Base-by-base conservation (phyloP, 805 yeast genomes). In the Wickerhamiella musiphila region DNA sequence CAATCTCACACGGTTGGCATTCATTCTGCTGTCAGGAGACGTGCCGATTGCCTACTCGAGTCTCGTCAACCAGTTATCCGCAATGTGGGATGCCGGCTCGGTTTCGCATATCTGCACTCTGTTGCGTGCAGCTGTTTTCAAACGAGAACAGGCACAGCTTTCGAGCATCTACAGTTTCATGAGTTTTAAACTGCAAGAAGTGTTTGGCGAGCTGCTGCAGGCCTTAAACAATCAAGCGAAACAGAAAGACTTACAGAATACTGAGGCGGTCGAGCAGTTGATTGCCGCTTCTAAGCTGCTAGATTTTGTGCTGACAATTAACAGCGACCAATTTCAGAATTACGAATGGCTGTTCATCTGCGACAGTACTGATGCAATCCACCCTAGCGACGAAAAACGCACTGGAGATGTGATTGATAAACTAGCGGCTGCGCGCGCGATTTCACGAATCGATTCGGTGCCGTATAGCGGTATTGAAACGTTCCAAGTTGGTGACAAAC, bases 281-380 rank as follows among this genome's bases (percentile, higher is more conserved):
- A 22, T 46, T 10, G 49, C 44, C 35, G 78, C 76, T 0, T 74
- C 82, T 45, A 86, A 84, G 51, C 56, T 90, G 11, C 57, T 90
- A 29, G 98, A 86, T 48, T 63, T 78, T 19, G 51, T 83, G 15
- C 50, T 86, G 14, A 60, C 76, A 2, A 43, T 83, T 35, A 69
- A 72, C 23, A 63, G 65, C 26, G 95, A 84, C 48, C 93, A 82
- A 36, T 64, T 86, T 60, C 74, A 73, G 53, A 47, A 69, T 52
- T 52, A 68, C 39, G 90, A 82, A 45, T 86, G 96, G 96, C 57
- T 90, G 2, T 90, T 82, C 47, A 67, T 86, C 8, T 63, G 73
- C 18, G 81, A 77, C 43, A 71, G 68, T 12, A 61, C 71, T 12
- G 74, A 71, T 37, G 70, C 75, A 13, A 61, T 67, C 19, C 64